These are phyloP conservation scores for Isabelozyma gotoi DNA, from an alignment of 805 yeast genomes.

Conservation along the genomic window DNA sequence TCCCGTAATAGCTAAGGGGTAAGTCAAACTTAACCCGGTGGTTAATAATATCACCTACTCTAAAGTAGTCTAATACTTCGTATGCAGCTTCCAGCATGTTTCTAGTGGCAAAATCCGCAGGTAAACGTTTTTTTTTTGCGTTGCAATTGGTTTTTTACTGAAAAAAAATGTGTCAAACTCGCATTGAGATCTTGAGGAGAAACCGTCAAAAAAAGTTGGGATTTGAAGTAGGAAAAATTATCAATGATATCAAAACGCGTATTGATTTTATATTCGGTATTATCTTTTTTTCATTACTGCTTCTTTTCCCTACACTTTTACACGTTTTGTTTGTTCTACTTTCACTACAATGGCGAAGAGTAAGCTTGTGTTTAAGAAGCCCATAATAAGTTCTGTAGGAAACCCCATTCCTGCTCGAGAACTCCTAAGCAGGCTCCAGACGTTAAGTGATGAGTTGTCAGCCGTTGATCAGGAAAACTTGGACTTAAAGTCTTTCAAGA, in stretches of 20 bases:
- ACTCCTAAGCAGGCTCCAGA: slow-evolving; percentile 53
- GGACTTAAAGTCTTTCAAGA: slow-evolving; percentile 41
- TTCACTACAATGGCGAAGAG: not conserved
- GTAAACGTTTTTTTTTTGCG: too few species aligned
- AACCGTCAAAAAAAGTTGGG: too few species aligned
- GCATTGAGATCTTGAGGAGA: too few species aligned
- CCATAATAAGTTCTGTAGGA: slow-evolving; percentile 55
- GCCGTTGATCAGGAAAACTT: slow-evolving; percentile 59
- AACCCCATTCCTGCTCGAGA: slow-evolving; percentile 63
- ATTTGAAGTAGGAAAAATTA: not conserved
- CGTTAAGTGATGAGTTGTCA: slow-evolving; percentile 63
- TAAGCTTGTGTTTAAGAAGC: slow-evolving; percentile 35
- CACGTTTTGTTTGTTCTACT: not conserved
- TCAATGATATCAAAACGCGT: not conserved
- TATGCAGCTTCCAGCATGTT: too few species aligned
- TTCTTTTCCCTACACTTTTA: too few species aligned
- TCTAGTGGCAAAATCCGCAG: too few species aligned
- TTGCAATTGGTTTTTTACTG: too few species aligned
- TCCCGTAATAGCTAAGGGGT: slow-evolving; percentile 17
- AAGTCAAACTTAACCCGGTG: slow-evolving; percentile 20
- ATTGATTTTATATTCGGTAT: too few species aligned
- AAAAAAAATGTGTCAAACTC: too few species aligned
- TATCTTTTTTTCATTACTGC: not conserved
- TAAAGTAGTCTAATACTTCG: slow-evolving; percentile 20
- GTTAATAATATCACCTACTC: slow-evolving; percentile 16